Evolutionary conservation across 1,284 basidiomycete species (phyloP), one percentile per base, ranked within the genome.

Genomic region (Peniophora sp.): DNA sequence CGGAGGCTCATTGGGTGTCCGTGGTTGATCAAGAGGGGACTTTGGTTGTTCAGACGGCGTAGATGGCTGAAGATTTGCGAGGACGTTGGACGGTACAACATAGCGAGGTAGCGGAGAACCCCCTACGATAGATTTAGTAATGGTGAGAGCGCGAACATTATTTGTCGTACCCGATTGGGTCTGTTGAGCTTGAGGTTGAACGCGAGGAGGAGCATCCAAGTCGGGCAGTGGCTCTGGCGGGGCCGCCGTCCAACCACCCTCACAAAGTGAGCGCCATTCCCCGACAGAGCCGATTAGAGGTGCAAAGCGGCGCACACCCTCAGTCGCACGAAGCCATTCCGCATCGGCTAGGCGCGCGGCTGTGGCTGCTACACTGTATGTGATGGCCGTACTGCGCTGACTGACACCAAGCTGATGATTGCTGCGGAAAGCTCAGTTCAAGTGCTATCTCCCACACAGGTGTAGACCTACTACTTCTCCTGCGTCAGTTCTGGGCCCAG

Each of bases 401-500:
- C 79, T 80, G 20, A 88, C 74, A 36, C 72, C 68, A 0, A 83
- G 61, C 0, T 81, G 65, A 61, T 90, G 88, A 46, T 87, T 83
- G 59, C 86, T 89, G 57, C 14, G 36, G 45, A 20, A 22, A 47
- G 49, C 53, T 36, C 53, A 49, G 48, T 38, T 19, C 19, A 45
- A 48, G 24, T 45, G 51, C 52, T 34, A n/a, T 48, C 44, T 16
- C 23, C 14, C 47, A 45, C 46, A 45, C 24, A 17, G 44, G 38
- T 27, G 47, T 45, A 45, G 17, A 67, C 83, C 64, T 48, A 88
- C 87, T 83, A 79, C 72, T 86, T 89, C 60, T 86, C 83, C 60
- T 85, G 79, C 9, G 84, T 83, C 53, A 89, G 81, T 59, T 89
- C 87, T 9, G 85, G 83, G 0, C 86, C 87, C 14, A 89, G 64